A percentile compares a stretch with the other conserved stretches of the same genome.
phyloP scores from a whole-genome alignment of 1,139 yeast species.

The Pneumocystis carinii region DNA sequence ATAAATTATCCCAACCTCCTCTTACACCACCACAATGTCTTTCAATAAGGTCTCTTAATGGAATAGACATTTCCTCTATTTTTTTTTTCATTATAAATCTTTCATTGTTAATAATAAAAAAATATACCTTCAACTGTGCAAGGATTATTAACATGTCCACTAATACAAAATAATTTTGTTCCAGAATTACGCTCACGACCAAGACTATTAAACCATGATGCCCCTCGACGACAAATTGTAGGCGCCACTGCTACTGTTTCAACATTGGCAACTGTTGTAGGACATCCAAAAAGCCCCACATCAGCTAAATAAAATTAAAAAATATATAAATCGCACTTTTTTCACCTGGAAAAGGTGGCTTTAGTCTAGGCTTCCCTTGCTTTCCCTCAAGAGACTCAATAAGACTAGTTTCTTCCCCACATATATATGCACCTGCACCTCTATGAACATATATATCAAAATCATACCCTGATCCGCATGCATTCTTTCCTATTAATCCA shows the following conservation, averaged over 20 bases:
- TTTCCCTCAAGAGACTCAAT: conserved; percentile 81
- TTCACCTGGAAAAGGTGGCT: conserved; percentile 65
- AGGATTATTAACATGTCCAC: conserved; percentile 82
- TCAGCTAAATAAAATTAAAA: conserved; percentile 35
- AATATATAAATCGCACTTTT: background rate
- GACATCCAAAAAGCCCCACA: conserved; percentile 79
- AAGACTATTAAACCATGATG: conserved; percentile 66
- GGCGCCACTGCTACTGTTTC: conserved; percentile 84
- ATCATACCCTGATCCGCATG: conserved; percentile 74
- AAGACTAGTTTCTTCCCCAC: conserved; percentile 84
- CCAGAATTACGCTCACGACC: conserved; percentile 78
- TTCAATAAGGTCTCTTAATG: conserved; percentile 63
- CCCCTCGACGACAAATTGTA: conserved; percentile 75
- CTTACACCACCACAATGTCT: conserved; percentile 79
- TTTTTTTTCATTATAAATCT: background rate
- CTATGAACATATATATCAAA: conserved; percentile 73
- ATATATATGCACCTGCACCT: conserved; percentile 83
- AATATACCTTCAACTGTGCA: conserved; percentile 52
- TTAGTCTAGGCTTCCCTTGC: conserved; percentile 82
- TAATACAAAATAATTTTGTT: conserved; percentile 67
- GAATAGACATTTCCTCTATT: conserved; percentile 72
- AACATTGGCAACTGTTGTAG: conserved; percentile 76
- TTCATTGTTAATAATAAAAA: background rate
- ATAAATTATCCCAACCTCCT: conserved; percentile 83
- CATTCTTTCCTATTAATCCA: conserved; percentile 66